Evolutionary conservation across 2,329 filamentous ascomycete species (phyloP), one percentile per base, ranked within the genome.

Genomic region (Calonectria crousiana): DNA sequence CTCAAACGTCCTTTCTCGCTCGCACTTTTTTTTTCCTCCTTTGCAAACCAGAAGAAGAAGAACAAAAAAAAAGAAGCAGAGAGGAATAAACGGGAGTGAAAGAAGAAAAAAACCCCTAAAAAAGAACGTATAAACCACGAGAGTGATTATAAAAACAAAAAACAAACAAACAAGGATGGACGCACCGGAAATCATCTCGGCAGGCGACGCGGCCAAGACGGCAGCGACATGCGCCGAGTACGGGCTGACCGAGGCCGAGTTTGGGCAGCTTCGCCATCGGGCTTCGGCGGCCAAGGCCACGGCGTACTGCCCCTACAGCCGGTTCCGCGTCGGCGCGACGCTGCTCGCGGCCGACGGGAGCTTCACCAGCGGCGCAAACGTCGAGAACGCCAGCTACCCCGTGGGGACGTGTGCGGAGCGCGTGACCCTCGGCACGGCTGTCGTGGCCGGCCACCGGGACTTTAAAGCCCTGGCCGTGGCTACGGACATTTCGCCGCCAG

Each of bases 351-450:
- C 84, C 14, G 85, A 88, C 36, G 90, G 89, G 3, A 76, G 79
- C 67, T 75, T 83, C 64, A 81, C 83, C 64, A 77, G 79, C 60
- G 97, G 97, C 69, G 95, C 95, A 76, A 98, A 98, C 83, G 92
- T 98, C 75, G 97, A 99, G 87, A 98, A 98, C 83, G 96, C 95
- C 1, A 89, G 94, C 34, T 98, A 98, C 83, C 96, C 97, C 0
- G 96, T 98, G 8, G 95, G 95, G n/a, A 97, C 95, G 3, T 98
- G 97, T 84, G 97, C 97, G 18, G 97, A 99, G 89, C 90, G 96
- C 73, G 95, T 96, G n/a, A 95, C 95, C 2, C 89, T 98, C 78
- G 94, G 92, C 10, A 95, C 92, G 49, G 96, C 96, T 28, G 91
- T 98, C 6, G 90, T 91, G 9, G 86, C 86, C 67, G 90, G 91